These are phyloP conservation scores for Aspergillus saccharolyticus DNA, from an alignment of 495 filamentous ascomycete species.

Conservation along the genomic window DNA sequence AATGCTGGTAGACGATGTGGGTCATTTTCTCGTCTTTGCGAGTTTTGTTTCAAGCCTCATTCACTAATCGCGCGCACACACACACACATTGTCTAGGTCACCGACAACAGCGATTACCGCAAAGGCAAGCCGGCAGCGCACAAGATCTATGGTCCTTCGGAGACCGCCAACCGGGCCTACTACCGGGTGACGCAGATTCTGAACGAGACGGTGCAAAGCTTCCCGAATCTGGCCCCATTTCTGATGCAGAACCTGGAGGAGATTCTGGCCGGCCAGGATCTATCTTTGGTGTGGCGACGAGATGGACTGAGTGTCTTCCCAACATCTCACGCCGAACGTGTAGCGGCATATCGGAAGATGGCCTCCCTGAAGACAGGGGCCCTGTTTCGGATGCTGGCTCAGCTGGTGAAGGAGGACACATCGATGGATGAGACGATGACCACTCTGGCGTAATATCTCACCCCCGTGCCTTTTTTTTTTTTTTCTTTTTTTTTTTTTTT, in stretches of 20 bases:
- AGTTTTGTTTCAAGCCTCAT: neutral
- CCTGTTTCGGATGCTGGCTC: constrained; percentile 20
- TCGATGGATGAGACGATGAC: constrained; percentile 19
- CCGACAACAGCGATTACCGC: constrained; percentile 27
- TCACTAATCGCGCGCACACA: neutral
- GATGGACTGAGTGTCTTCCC: constrained; percentile 24
- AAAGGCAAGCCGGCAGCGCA: constrained; percentile 29
- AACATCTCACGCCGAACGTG: constrained; percentile 6
- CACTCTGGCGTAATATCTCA: constrained; percentile 16
- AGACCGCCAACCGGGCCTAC: constrained; percentile 30
- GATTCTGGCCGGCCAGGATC: constrained; percentile 29
- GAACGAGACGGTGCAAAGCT: constrained; percentile 13
- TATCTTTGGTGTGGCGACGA: constrained; percentile 31
- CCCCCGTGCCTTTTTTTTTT: neutral
- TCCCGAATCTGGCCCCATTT: constrained; percentile 19
- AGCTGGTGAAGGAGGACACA: constrained; percentile 17
- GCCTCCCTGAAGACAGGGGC: constrained; percentile 21
- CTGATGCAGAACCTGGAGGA: constrained; percentile 23
- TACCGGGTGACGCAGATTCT: constrained; percentile 23
- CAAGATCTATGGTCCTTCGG: constrained; percentile 24
- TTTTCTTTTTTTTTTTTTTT: neutral
- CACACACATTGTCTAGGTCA: constrained; percentile 14
- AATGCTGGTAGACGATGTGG: constrained; percentile 34
- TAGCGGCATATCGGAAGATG: constrained; percentile 18
- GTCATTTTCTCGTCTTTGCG: neutral